phyloP scores from a whole-genome alignment of 768 basidiomycete species.

The Leccinum aurantiacum region DNA sequence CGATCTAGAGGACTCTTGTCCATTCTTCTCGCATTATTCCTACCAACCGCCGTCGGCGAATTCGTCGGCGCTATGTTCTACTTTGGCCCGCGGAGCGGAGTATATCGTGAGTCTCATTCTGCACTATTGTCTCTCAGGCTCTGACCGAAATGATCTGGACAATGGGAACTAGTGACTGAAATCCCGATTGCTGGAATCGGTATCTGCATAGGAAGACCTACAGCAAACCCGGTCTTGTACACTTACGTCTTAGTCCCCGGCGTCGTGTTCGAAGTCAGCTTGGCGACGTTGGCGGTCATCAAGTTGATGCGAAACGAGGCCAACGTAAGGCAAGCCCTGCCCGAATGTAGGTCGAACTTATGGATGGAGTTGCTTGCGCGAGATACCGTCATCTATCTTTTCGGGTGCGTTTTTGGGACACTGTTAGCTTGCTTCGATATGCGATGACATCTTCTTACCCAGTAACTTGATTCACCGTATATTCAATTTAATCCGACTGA shows the following conservation, averaged over 20 bases:
- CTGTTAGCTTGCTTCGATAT: neutral
- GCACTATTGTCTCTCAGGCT: neutral
- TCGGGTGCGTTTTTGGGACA: conserved; percentile 2
- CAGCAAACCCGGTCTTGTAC: neutral
- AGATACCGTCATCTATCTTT: conserved; percentile 8
- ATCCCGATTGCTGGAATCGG: neutral
- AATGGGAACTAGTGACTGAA: neutral
- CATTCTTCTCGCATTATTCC: neutral
- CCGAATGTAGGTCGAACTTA: neutral
- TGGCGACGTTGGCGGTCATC: conserved; percentile 2
- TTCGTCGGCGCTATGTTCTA: conserved; percentile 1
- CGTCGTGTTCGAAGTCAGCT: conserved; percentile 1
- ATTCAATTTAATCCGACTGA: neutral
- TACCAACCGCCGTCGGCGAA: conserved; percentile 1
- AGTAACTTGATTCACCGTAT: neutral
- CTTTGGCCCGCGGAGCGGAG: conserved; percentile 2
- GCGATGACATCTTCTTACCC: neutral
- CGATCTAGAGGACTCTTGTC: conserved; percentile 2
- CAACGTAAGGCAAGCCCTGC: neutral
- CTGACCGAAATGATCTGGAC: neutral
- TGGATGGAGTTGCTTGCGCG: conserved; percentile 5
- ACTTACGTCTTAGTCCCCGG: conserved; percentile 5
- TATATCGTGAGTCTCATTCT: neutral
- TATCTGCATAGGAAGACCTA: neutral
- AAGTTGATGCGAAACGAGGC: neutral